Percentiles rank a stretch among this genome's conserved stretches.
Evolutionary conservation across 805 yeast species (phyloP).

Genomic region (Nakazawaea ishiwadae): DNA sequence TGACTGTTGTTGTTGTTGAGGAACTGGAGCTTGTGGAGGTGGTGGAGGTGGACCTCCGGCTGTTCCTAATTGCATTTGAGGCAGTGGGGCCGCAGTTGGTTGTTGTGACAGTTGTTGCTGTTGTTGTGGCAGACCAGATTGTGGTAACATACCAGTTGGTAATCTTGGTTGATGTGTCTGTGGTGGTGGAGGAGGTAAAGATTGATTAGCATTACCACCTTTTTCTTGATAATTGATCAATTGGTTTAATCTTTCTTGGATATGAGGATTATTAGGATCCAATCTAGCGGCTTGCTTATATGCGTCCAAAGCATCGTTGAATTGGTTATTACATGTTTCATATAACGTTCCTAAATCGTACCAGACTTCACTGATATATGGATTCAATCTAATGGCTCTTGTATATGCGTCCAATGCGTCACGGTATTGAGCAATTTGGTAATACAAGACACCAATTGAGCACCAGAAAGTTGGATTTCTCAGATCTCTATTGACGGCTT

Average conservation of each 20-base stretch:
- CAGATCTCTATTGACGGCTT: constrained; percentile 94
- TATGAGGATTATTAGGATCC: constrained; percentile 92
- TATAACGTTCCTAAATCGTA: constrained; percentile 95
- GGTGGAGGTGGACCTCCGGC: constrained; percentile 6
- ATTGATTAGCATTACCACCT: constrained; percentile 49
- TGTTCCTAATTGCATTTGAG: constrained; percentile 8
- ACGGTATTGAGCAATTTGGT: constrained; percentile 92
- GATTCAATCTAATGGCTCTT: constrained; percentile 91
- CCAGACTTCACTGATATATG: constrained; percentile 97
- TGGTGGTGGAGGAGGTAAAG: constrained; percentile 50
- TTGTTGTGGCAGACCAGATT: constrained; percentile 22
- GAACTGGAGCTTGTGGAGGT: constrained; percentile 7
- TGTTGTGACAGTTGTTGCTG: constrained; percentile 16
- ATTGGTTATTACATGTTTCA: constrained; percentile 95
- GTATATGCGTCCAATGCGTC: constrained; percentile 98
- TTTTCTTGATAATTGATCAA: constrained; percentile 68
- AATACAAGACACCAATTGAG: constrained; percentile 90
- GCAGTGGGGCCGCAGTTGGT: constrained; percentile 13
- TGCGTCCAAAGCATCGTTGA: constrained; percentile 93
- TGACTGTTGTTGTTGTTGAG: constrained; percentile 5
- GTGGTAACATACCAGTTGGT: constrained; percentile 62
- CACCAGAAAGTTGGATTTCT: constrained; percentile 99
- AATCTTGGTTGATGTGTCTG: constrained; percentile 68
- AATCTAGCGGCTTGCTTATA: constrained; percentile 93
- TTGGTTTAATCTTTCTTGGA: constrained; percentile 87